Conservation (phyloP, 208 protist genomes). For the Jaenimonas drosophilae region DNA sequence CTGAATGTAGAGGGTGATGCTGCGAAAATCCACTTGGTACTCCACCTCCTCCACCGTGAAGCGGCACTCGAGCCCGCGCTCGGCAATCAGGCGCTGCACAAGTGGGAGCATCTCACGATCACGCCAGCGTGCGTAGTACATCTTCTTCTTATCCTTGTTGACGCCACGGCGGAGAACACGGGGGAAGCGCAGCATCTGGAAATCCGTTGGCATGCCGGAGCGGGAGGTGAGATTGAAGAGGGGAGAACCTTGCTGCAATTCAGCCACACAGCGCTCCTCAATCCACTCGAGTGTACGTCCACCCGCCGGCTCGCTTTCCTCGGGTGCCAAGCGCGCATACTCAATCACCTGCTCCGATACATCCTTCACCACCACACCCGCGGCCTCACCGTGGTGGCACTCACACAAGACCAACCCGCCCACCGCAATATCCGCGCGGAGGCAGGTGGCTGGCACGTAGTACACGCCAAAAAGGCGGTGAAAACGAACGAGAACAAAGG, state of each 20-base stretch:
- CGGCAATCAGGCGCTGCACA: conserved; percentile 26
- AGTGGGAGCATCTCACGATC: conserved; percentile 41
- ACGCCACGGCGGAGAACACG: conserved; percentile 48
- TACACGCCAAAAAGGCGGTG: conserved; percentile 44
- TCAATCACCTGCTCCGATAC: conserved; percentile 19
- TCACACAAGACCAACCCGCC: conserved; percentile 66
- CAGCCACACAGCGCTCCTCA: too few species aligned
- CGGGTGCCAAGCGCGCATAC: not conserved
- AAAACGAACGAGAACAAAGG: conserved; percentile 54
- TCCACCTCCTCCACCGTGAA: conserved; percentile 31
- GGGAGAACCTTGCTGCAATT: too few species aligned
- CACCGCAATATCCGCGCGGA: conserved; percentile 21
- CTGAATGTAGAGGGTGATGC: conserved; percentile 32
- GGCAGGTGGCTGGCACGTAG: conserved; percentile 31
- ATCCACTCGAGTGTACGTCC: too few species aligned
- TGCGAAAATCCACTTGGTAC: conserved; percentile 72
- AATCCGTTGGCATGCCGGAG: conserved; percentile 11
- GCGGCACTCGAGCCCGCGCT: conserved; percentile 10
- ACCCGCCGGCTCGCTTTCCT: too few species aligned
- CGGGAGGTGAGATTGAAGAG: too few species aligned
- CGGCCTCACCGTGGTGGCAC: conserved; percentile 29
- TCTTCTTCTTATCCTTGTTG: conserved; percentile 68
- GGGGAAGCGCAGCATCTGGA: conserved; percentile 38
- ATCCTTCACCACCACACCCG: conserved; percentile 42
- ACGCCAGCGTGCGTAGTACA: conserved; percentile 58